Evolutionary conservation across 225 moss, liverwort and hornwort genomes (phyloP).

Genomic region (Bryoerythrophyllum caledonicum): DNA sequence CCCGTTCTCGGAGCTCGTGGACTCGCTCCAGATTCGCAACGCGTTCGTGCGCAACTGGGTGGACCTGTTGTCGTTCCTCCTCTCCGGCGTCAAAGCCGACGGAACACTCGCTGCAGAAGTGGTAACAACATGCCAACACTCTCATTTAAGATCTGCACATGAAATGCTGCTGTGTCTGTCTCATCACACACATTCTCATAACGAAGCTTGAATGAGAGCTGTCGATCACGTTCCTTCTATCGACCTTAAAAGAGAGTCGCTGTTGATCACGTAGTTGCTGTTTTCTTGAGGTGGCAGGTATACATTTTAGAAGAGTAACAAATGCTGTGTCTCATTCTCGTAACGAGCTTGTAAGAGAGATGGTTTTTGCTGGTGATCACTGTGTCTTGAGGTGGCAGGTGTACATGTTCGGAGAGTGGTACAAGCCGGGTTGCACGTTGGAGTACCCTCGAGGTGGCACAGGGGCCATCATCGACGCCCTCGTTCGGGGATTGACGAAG

Average conservation of each 20-base stretch:
- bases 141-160: too few species aligned
- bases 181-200: too few species aligned
- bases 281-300: too few species aligned
- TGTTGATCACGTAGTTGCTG: too few species aligned
- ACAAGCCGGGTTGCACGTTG: conserved; percentile 80
- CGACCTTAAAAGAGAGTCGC: too few species aligned
- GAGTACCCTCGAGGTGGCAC: conserved; percentile 91
- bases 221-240: too few species aligned
- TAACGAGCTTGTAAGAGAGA: not conserved
- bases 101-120: conserved; percentile 92
- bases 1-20: conserved; percentile 82
- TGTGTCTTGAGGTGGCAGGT: conserved; percentile 46
- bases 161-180: too few species aligned
- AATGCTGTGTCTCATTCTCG: not conserved
- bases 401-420: conserved; percentile 99
- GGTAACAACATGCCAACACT: conserved; percentile 36
- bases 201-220: too few species aligned
- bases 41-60: conserved; percentile 88
- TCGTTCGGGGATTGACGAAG: conserved; percentile 90
- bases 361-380: not conserved
- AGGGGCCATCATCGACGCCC: conserved; percentile 78
- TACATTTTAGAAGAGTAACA: too few species aligned
- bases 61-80: conserved; percentile 79
- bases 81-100: conserved; percentile 88
- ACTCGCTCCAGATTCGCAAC: conserved; percentile 63